Evolutionary conservation across 257 asterid species (phyloP), one percentile per base, ranked within the genome.

Genomic region (Penstemon eatonii): DNA sequence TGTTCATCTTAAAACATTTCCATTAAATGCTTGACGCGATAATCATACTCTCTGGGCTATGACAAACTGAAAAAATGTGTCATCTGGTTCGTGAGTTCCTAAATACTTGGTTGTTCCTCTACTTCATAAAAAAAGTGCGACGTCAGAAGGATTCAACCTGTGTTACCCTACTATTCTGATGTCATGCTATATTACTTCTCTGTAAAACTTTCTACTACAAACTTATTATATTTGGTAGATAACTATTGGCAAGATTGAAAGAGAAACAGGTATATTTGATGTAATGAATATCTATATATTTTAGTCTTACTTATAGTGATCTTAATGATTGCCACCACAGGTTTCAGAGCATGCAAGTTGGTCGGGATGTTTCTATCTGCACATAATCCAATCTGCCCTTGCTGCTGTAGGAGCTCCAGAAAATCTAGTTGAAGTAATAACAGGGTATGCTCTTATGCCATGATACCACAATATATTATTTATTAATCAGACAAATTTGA

Each of bases 331-430:
- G 25, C 19, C 67, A 65, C 60, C 73, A 66, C 80, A 94, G 99
- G 96, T 90, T 77, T 94, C 99, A 55, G 99, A 94, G 76, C 88
- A 94, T 76, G 97, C 99, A 46, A 94, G 99, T 85, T 94, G 99
- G 97, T 94, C 99, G 10, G 97, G 97, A 71, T 94, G 97, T 82
- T 94, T 94, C 74, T 94, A 94, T 81, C 56, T 91, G 80, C 88
- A 88, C 67, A 94, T 94, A 73, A 94, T 94, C 67, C 99, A 89
- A 73, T 87, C 93, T 18, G 99, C 99, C 58, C 96, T 94, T 73
- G 82, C 89, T 70, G 96, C 97, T 75, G 95, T 94, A 1, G 97
- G 99, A 80, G 99, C 99, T 82, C 99, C 99, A 75, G 99, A 94
- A 80, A 94, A 91, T 81, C 84, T 91, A 40, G 97, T 94, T 59